Percentiles rank a stretch among this genome's conserved stretches.
Evolutionary conservation across 805 yeast genomes (phyloP).

Genomic region (Spathaspora sp.): DNA sequence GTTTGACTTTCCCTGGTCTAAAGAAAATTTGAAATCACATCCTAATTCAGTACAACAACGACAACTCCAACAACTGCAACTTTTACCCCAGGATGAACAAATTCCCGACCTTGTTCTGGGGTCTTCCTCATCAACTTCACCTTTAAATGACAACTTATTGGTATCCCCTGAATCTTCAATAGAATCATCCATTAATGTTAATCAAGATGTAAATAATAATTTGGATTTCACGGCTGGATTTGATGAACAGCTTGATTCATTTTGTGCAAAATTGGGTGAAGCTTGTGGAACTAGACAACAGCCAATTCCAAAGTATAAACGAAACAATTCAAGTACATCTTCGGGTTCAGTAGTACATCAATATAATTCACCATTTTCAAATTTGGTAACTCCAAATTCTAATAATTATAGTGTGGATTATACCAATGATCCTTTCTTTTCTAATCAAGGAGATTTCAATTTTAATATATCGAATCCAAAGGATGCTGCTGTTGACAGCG

Average conservation of each 20-base stretch:
- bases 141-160: conserved; percentile 33
- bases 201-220: conserved; percentile 10
- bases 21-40: conserved; percentile 12
- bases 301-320: conserved; percentile 56
- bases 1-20: conserved; percentile 54
- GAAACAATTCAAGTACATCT: conserved; percentile 7
- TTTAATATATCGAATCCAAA: not conserved
- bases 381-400: conserved; percentile 15
- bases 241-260: conserved; percentile 68
- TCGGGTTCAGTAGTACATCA: conserved; percentile 3
- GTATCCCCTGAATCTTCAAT: conserved; percentile 30
- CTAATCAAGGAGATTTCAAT: conserved; percentile 3
- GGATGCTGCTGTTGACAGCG: not conserved
- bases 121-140: conserved; percentile 34
- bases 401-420: conserved; percentile 9
- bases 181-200: conserved; percentile 12
- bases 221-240: conserved; percentile 28
- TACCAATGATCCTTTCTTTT: conserved; percentile 16
- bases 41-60: conserved; percentile 2
- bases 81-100: conserved; percentile 26
- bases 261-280: conserved; percentile 70
- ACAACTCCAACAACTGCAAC: conserved; percentile 20
- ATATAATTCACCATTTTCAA: conserved; percentile 18
- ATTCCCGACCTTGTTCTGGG: conserved; percentile 37
- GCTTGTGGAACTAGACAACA: conserved; percentile 78